Percentiles rank a stretch among this genome's conserved stretches.
phyloP scores from a whole-genome alignment of 2,329 filamentous ascomycete species.

The Emergomyces orientalis region DNA sequence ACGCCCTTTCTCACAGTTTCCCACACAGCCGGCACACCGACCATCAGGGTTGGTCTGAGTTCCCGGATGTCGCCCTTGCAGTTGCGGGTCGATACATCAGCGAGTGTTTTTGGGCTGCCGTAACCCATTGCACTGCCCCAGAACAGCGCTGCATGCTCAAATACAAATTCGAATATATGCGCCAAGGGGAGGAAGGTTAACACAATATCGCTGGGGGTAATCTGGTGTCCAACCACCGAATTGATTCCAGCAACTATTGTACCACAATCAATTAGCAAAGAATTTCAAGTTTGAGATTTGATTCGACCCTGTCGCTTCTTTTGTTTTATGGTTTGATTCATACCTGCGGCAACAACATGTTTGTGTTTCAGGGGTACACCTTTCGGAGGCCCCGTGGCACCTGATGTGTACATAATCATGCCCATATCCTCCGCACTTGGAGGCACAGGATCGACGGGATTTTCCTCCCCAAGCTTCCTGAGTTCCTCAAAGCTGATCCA shows the following conservation, averaged over 20 bases:
- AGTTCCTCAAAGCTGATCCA: conserved; percentile 47
- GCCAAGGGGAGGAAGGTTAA: conserved; percentile 88
- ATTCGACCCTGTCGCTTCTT: background rate
- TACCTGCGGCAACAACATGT: conserved; percentile 67
- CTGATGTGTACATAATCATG: conserved; percentile 69
- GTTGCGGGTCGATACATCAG: conserved; percentile 75
- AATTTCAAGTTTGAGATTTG: background rate
- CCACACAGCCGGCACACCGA: conserved; percentile 94
- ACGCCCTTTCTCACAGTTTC: conserved; percentile 95
- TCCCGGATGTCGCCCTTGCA: conserved; percentile 90
- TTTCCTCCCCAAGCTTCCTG: conserved; percentile 54
- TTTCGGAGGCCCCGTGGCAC: conserved; percentile 75
- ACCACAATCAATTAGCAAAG: background rate
- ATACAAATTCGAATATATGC: conserved; percentile 91
- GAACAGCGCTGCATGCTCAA: conserved; percentile 82
- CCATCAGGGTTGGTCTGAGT: conserved; percentile 76
- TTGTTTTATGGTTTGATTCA: conserved; percentile 26
- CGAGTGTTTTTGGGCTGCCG: conserved; percentile 77
- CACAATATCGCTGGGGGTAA: conserved; percentile 67
- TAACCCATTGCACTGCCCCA: conserved; percentile 84
- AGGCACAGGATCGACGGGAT: conserved; percentile 57
- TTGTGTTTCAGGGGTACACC: conserved; percentile 71
- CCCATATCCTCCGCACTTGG: conserved; percentile 64
- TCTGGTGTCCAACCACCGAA: conserved; percentile 63
- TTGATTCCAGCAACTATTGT: conserved; percentile 66